These are phyloP conservation scores for Trichoderma sp. DNA, from an alignment of 2,329 filamentous ascomycete species.

Conservation along the genomic window DNA sequence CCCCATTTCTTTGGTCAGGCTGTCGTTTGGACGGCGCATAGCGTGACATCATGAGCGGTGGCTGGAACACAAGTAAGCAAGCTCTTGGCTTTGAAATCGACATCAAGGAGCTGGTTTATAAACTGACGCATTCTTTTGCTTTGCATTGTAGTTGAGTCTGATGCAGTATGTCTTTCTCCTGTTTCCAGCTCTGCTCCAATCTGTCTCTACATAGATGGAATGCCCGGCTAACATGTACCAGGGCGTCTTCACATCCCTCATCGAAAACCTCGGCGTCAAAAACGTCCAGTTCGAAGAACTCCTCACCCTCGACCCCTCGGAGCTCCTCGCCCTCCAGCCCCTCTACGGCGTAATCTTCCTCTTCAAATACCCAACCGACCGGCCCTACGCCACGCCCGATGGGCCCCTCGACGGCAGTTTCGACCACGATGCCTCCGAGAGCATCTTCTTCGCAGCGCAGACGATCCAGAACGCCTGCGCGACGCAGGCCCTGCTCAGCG, in stretches of 20 bases:
- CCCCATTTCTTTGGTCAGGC: neutral
- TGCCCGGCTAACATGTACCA: constrained; percentile 27
- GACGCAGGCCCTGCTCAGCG: constrained; percentile 89
- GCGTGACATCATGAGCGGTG: constrained; percentile 61
- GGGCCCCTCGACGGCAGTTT: constrained; percentile 78
- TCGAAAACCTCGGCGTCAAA: constrained; percentile 86
- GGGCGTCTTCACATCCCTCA: constrained; percentile 97
- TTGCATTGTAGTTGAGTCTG: constrained; percentile 68
- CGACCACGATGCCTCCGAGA: constrained; percentile 70
- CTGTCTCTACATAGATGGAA: neutral
- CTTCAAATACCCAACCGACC: constrained; percentile 88
- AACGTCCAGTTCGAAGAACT: constrained; percentile 97
- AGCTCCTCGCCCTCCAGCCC: constrained; percentile 67
- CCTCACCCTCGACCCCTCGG: constrained; percentile 77
- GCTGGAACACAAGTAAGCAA: constrained; percentile 83
- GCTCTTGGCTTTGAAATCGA: neutral
- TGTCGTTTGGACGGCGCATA: neutral
- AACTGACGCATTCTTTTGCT: neutral
- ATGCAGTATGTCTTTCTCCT: constrained; percentile 65
- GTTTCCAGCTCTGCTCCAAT: neutral
- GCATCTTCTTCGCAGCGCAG: constrained; percentile 91
- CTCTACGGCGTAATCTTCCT: constrained; percentile 98
- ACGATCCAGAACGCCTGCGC: constrained; percentile 99
- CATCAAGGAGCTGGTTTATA: neutral
- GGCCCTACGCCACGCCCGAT: constrained; percentile 55